Evolutionary conservation across 257 asterid genomes (phyloP), one percentile per base, ranked within the genome.

Genomic region (Rauvolfia tetraphylla): DNA sequence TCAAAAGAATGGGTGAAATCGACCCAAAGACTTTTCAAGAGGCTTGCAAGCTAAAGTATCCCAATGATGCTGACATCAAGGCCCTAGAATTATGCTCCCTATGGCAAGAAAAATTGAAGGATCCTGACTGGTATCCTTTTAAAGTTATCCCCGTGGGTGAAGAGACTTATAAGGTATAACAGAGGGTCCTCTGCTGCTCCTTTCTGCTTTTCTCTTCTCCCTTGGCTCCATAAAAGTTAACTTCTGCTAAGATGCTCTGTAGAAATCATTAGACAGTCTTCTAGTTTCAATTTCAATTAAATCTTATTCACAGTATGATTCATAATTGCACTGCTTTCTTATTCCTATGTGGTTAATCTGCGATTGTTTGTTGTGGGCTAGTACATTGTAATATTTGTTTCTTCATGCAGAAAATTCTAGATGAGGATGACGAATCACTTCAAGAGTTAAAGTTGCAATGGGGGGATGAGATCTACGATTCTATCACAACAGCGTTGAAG

Each of bases 1-100:
- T 93, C 48, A 91, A 89, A 81, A 85, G 95, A 73, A 91, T 90
- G 96, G 97, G 96, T 5, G 98, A 90, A 62, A 79, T 91, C n/a
- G 95, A 93, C 58, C 82, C 78, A 25, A 88, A 88, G 86, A 76
- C 88, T 54, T 90, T 91, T 71, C 85, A 80, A 81, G 81, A 57
- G 20, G 85, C 81, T 39, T 90, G 97, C 87, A 89, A 89, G 79
- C 46, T 27, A 76, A 87, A 77, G 68, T 92, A 72, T 33, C n/a
- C 71, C 4, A 87, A 82, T 48, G 97, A 91, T 75, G 91, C 87
- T 65, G 91, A 87, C 0, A 62, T 83, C 62, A 86, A 90, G 85
- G 89, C 97, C 51, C 23, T 76, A 2, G 86, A 88, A 74, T 68
- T 86, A 29, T 84, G 90, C 79, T 87, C 98, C 68, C 61, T 76